Conservation (phyloP, 164 flowering plant species). For the Berberis thunbergii region DNA sequence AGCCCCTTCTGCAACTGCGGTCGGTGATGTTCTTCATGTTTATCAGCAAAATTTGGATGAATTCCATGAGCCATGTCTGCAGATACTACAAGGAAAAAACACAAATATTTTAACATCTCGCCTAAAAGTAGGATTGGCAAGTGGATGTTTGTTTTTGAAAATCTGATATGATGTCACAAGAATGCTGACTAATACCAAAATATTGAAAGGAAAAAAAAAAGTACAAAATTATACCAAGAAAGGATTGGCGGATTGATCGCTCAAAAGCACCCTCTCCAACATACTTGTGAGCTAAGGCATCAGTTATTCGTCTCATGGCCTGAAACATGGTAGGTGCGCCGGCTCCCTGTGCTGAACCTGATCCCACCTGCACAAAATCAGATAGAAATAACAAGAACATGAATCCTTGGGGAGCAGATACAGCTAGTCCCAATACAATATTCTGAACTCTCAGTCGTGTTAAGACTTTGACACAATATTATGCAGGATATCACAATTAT, state of each 20-base stretch:
- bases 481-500: too few relatives aligned
- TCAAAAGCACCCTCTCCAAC: conserved; percentile 59
- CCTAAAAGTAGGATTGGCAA: background rate
- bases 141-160: too few relatives aligned
- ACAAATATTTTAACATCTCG: background rate
- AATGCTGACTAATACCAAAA: background rate
- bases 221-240: conserved; percentile 50
- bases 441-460: too few relatives aligned
- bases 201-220: background rate
- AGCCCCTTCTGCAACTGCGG: conserved; percentile 85
- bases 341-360: conserved; percentile 83
- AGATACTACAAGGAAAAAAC: conserved; percentile 41
- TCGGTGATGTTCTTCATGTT: conserved; percentile 89
- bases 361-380: conserved; percentile 60
- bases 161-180: background rate
- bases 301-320: conserved; percentile 77
- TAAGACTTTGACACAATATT: too few relatives aligned
- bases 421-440: too few relatives aligned
- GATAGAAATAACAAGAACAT: background rate
- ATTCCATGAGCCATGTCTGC: conserved; percentile 99
- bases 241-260: conserved; percentile 78
- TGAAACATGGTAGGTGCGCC: conserved; percentile 98
- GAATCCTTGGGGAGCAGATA: background rate
- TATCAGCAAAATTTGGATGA: conserved; percentile 85
- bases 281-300: conserved; percentile 41